Evolutionary conservation across 2,329 filamentous ascomycete genomes (phyloP).

Genomic region (Colletotrichum spinosum): DNA sequence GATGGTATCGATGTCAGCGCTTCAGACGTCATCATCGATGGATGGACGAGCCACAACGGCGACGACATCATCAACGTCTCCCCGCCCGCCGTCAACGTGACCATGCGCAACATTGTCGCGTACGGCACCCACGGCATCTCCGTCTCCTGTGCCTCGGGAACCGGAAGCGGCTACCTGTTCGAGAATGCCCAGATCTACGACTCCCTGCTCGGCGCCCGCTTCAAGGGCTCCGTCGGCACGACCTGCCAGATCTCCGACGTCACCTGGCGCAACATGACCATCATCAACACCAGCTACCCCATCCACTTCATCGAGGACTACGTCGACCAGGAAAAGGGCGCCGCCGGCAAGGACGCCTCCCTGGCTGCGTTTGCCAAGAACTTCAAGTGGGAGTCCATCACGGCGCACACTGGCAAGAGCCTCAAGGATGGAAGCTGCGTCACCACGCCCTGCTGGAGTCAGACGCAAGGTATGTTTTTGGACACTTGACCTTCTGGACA

Average conservation of each 20-base stretch:
- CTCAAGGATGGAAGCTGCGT: conserved; percentile 26
- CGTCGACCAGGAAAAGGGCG: conserved; percentile 27
- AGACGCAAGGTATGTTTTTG: background rate
- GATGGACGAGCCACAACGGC: conserved; percentile 23
- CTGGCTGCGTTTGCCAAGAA: conserved; percentile 25
- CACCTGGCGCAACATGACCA: conserved; percentile 26
- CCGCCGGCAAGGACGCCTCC: conserved; percentile 13
- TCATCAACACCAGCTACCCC: conserved; percentile 21
- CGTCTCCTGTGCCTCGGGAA: conserved; percentile 12
- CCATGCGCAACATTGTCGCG: conserved; percentile 25
- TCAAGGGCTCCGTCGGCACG: conserved; percentile 24
- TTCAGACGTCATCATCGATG: conserved; percentile 18
- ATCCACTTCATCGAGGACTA: conserved; percentile 31
- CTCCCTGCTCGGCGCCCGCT: conserved; percentile 18
- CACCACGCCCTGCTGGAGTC: conserved; percentile 21
- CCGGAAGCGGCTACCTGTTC: conserved; percentile 17
- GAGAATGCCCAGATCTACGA: conserved; percentile 23
- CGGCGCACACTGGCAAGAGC: conserved; percentile 3
- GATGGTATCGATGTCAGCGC: conserved; percentile 21
- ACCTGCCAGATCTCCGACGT: conserved; percentile 26
- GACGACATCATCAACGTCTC: conserved; percentile 29
- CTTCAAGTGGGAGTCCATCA: conserved; percentile 24
- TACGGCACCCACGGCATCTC: conserved; percentile 23
- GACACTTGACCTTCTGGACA: background rate
- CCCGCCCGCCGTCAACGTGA: conserved; percentile 21